phyloP scores from a whole-genome alignment of 2,329 filamentous ascomycete genomes.

The Kalaharituber pfeilii region DNA sequence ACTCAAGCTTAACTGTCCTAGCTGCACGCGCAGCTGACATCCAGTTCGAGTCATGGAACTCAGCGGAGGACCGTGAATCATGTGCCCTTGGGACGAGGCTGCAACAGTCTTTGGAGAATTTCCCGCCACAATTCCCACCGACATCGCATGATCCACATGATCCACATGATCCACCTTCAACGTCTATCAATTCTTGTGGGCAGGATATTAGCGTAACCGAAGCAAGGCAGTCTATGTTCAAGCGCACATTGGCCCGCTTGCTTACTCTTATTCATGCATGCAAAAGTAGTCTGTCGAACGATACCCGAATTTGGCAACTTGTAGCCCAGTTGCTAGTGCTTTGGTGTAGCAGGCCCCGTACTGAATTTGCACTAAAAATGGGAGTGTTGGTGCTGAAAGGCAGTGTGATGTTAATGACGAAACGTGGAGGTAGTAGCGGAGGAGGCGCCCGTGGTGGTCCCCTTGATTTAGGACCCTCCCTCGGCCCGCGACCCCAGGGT shows the following conservation, averaged over 20 bases:
- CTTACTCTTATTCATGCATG: background rate
- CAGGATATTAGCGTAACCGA: too few species aligned
- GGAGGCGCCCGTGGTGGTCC: background rate
- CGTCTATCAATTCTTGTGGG: too few species aligned
- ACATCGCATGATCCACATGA: background rate
- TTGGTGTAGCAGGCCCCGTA: background rate
- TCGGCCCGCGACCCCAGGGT: background rate
- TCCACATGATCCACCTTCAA: too few species aligned
- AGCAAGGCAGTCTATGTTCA: background rate
- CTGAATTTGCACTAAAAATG: background rate
- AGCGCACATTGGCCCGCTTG: background rate
- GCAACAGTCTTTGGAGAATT: background rate
- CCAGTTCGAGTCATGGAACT: background rate
- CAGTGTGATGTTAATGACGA: background rate
- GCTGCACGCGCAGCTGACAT: background rate
- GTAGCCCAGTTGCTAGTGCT: background rate
- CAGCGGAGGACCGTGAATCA: background rate
- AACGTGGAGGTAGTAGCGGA: background rate
- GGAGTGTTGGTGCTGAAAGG: background rate
- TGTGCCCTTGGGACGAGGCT: background rate
- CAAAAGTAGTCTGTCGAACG: background rate
- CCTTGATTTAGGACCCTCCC: background rate
- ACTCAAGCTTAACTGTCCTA: background rate
- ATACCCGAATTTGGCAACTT: background rate
- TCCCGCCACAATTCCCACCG: background rate